Evolutionary conservation across 345 rosid genomes (phyloP).

Genomic region (Reutealis trisperma): DNA sequence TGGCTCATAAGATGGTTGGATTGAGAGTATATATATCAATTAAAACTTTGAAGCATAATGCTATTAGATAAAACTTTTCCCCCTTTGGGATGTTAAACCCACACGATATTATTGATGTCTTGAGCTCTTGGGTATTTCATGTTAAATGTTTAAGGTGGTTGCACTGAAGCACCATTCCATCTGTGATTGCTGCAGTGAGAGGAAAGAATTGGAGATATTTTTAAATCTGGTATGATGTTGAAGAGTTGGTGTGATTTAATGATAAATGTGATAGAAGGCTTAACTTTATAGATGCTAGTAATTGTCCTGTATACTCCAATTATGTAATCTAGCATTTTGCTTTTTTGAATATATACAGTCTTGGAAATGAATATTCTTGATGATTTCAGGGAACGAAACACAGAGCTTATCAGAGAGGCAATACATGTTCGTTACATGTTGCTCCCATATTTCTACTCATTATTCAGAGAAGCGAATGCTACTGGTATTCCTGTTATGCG

Average conservation of each 20-base stretch:
- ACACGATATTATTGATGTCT: background rate
- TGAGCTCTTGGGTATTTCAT: background rate
- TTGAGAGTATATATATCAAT: background rate
- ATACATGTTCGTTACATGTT: conserved; percentile 78
- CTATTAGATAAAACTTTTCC: too few relatives aligned
- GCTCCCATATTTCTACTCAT: conserved; percentile 92
- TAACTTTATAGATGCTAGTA: background rate
- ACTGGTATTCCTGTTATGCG: conserved; percentile 85
- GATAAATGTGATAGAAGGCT: background rate
- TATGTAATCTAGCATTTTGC: background rate
- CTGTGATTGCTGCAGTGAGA: background rate
- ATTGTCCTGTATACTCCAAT: background rate
- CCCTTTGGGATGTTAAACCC: background rate
- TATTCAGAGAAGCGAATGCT: conserved; percentile 91
- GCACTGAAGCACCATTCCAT: background rate
- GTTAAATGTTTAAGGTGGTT: too few relatives aligned
- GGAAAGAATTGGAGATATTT: background rate
- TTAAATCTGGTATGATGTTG: background rate
- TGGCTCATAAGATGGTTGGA: background rate
- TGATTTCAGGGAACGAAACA: conserved; percentile 73
- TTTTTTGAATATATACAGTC: background rate
- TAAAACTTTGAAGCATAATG: too few relatives aligned
- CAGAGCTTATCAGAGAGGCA: conserved; percentile 85
- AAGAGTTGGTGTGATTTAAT: background rate
- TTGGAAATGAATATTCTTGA: conserved; percentile 10